Evolutionary conservation across 169 alveolate species (phyloP).

Genomic region (Plasmodium chabaudi): DNA sequence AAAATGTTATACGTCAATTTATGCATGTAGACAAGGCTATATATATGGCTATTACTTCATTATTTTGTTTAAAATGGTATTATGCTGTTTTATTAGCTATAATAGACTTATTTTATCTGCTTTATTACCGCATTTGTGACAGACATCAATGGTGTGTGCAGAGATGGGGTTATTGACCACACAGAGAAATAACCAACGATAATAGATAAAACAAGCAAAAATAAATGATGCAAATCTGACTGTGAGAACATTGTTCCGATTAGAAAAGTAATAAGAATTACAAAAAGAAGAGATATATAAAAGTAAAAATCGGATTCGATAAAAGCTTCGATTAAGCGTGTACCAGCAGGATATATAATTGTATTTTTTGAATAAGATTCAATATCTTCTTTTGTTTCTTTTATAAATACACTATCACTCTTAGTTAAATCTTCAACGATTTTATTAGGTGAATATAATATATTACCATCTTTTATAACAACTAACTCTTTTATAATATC

Average conservation of each 20-base stretch:
- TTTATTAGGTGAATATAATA: conserved; percentile 77
- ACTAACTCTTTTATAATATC: conserved; percentile 82
- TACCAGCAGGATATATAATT: conserved; percentile 70
- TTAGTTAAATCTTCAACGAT: conserved; percentile 16
- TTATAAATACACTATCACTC: conserved; percentile 68
- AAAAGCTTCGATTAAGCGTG: conserved; percentile 42
- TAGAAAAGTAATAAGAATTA: conserved; percentile 18
- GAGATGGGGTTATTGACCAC: conserved; percentile 94
- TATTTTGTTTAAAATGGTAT: too few species aligned
- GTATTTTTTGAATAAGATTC: conserved; percentile 76
- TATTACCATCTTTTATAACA: conserved; percentile 80
- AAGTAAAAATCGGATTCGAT: conserved; percentile 62
- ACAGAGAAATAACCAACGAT: conserved; percentile 90
- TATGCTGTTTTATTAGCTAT: too few species aligned
- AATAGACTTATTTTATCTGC: background rate
- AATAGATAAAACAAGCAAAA: conserved; percentile 79
- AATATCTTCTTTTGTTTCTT: conserved; percentile 20
- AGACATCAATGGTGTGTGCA: conserved; percentile 94
- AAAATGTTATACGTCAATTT: background rate
- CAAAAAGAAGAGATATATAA: conserved; percentile 35
- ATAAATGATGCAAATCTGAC: conserved; percentile 63
- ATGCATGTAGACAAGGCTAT: background rate
- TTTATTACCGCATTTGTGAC: conserved; percentile 91
- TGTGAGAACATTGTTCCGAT: conserved; percentile 45
- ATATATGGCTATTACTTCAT: too few species aligned